A percentile compares a stretch with the other conserved stretches of the same genome.
Evolutionary conservation across 1,284 basidiomycete genomes (phyloP).

Genomic region (Cutaneotrichosporon cavernicola): DNA sequence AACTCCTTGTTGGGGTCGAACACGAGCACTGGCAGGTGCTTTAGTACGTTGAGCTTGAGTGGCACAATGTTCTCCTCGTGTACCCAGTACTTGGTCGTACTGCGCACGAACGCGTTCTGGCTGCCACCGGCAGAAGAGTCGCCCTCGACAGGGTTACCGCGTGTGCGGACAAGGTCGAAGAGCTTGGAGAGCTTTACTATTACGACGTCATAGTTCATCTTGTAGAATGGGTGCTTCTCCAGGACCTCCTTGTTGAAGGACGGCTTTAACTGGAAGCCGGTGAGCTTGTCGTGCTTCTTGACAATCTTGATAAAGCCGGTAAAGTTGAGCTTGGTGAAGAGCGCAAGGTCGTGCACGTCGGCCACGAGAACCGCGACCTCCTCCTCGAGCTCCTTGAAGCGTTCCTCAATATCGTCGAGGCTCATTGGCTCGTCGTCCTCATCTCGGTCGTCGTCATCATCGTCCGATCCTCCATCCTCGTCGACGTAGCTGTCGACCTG

Average conservation of each 20-base stretch:
- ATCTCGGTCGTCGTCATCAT: slow-evolving; percentile 56
- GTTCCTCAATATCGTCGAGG: slow-evolving; percentile 77
- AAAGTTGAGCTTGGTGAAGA: slow-evolving; percentile 93
- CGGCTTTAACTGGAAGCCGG: slow-evolving; percentile 60
- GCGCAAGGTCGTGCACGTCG: slow-evolving; percentile 94
- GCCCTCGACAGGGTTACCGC: slow-evolving; percentile 89
- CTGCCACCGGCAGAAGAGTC: slow-evolving; percentile 90
- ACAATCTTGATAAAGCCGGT: slow-evolving; percentile 99
- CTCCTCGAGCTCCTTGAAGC: slow-evolving; percentile 87
- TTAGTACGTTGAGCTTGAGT: slow-evolving; percentile 91
- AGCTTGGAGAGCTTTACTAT: slow-evolving; percentile 96
- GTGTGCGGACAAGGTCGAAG: slow-evolving; percentile 92
- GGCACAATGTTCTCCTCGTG: slow-evolving; percentile 93
- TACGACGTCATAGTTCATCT: slow-evolving; percentile 66
- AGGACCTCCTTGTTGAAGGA: slow-evolving; percentile 83
- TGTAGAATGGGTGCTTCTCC: slow-evolving; percentile 91
- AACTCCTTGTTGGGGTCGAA: slow-evolving; percentile 97
- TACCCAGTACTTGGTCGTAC: slow-evolving; percentile 99
- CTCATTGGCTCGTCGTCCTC: slow-evolving; percentile 57
- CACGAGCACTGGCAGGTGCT: slow-evolving; percentile 89
- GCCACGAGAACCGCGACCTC: slow-evolving; percentile 94
- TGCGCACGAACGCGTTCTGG: slow-evolving; percentile 94
- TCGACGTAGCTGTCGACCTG: slow-evolving; percentile 56
- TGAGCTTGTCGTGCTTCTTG: slow-evolving; percentile 78
- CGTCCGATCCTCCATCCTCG: slow-evolving; percentile 59